phyloP scores from a whole-genome alignment of 2,329 filamentous ascomycete genomes.

The Xylariales sp. region DNA sequence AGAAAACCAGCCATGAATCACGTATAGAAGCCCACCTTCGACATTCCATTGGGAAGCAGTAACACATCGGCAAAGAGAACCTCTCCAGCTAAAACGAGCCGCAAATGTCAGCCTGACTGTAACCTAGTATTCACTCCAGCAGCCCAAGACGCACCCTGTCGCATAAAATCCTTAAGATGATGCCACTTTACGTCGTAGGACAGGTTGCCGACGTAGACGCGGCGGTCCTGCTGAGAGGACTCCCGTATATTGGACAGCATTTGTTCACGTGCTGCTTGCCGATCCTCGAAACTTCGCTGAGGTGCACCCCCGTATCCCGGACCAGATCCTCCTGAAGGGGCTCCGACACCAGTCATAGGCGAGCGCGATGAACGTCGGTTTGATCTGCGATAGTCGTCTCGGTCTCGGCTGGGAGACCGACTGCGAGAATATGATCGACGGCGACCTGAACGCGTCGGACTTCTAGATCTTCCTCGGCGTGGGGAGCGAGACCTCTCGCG shows the following conservation, averaged over 20 bases:
- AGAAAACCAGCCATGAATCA: slow-evolving; percentile 84
- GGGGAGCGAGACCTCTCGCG: slow-evolving; percentile 81
- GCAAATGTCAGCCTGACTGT: no score
- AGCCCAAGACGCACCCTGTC: slow-evolving; percentile 71
- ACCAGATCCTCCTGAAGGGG: slow-evolving; percentile 66
- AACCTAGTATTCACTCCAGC: slow-evolving; percentile 15
- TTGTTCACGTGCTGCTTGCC: slow-evolving; percentile 77
- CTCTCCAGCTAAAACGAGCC: slow-evolving; percentile 88
- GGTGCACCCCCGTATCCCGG: slow-evolving; percentile 57
- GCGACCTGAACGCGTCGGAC: slow-evolving; percentile 64
- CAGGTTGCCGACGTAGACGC: slow-evolving; percentile 98
- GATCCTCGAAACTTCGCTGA: slow-evolving; percentile 79
- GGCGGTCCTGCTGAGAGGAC: slow-evolving; percentile 95
- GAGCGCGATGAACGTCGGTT: slow-evolving; percentile 71
- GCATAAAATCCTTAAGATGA: slow-evolving; percentile 99
- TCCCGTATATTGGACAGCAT: slow-evolving; percentile 96
- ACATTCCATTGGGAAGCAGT: slow-evolving; percentile 99
- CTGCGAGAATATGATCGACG: slow-evolving; percentile 77
- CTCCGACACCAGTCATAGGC: slow-evolving; percentile 76
- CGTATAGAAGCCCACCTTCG: slow-evolving; percentile 98
- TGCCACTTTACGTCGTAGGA: slow-evolving; percentile 99
- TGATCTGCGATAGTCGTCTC: slow-evolving; percentile 71
- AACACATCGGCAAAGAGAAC: slow-evolving; percentile 99
- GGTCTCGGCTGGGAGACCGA: slow-evolving; percentile 73
- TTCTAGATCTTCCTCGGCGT: slow-evolving; percentile 77